Evolutionary conservation across 768 basidiomycete genomes (phyloP), one percentile per base, ranked within the genome.

Genomic region (Strobilomyces confusus): DNA sequence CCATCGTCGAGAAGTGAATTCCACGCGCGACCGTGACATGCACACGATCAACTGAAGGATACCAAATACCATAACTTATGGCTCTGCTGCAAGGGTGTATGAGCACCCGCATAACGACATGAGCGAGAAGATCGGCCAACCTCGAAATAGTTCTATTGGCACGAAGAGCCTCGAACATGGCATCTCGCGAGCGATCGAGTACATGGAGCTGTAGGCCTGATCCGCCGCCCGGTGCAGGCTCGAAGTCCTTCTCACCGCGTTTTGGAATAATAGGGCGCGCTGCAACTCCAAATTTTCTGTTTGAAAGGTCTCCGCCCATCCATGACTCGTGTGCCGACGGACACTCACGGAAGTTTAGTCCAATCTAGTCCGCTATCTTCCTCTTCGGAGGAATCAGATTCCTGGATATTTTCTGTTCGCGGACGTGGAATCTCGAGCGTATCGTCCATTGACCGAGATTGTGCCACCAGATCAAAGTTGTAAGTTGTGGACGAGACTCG

Each of bases 191-290:
- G 29, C 84, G 79, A 50, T 90, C 85, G 20, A 98, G 78, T 55
- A 91, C 81, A 71, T 92, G 87, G 25, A 83, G 71, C 64, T 98
- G 97, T 13, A 92, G 73, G 13, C 80, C 82, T 12, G 90, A 86
- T 7, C 87, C 89, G 11, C 81, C 65, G 9, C 74, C 75, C 20
- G 73, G 63, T 59, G 76, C 75, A 2, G 97, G 97, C 67, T 98
- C 95, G 59, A 93, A 98, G 58, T 98, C 95, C 67, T 99, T 98
- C 71, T 98, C 97, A 2, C 97, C 97, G 25, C 97, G 82, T 69
- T 91, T 95, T 7, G 97, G 97, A 47, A 99, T 95, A 7, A 89
- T 75, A 3, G 88, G 89, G 37, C 85, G 80, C 5, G 70, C 62
- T 15, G 69, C 57, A 15, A 61, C 60, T 11, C 61, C 68, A 37